Evolutionary conservation across 768 basidiomycete species (phyloP), one percentile per base, ranked within the genome.

Genomic region (Trametes cinnabarina): DNA sequence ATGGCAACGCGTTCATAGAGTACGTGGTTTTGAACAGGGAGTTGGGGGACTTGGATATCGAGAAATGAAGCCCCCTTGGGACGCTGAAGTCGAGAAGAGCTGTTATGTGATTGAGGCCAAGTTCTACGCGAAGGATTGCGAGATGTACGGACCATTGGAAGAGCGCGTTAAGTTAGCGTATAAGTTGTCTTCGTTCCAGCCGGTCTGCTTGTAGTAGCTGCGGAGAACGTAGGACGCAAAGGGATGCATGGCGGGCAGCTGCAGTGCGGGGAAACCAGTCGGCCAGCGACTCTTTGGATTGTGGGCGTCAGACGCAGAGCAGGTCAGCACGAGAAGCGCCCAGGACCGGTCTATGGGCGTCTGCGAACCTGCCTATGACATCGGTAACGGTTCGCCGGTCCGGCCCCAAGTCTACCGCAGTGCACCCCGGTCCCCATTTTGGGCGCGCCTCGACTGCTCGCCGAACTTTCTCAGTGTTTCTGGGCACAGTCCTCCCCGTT

Each of bases 151-250:
- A 96, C 94, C 90, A 74, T 82, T 87, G 1, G 94, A 96, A 34
- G 93, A 90, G 53, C 92, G 84, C 1, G 93, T 97, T 42, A 98
- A 66, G 63, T 95, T 92, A 2, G 89, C 84, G 67, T 92, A 98
- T 20, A 96, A 78, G 67, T 96, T 96, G 73, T 98, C 95, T 69
- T 96, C 92, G 66, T 94, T 94, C 96, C 96, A 98, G 61, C 92
- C 91, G 30, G 93, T 97, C n/a, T 85, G 86, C 63, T 83, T 82
- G 77, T 93, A 94, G 73, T 96, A 98, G 71, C 81, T 87, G 62
- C 89, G 87, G 35, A 98, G 78, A 55, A 98, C 88, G 75, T 93
- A 92, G 14, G 90, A 83, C 37, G 91, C 87, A 67, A 93, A 93
- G 6, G 92, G 88, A 73, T 92, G 88, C 92, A 93, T 92, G 44